A percentile compares a stretch with the other conserved stretches of the same genome.
Evolutionary conservation across 306 rosid species (phyloP).

Genomic region (Quillaja saponaria): DNA sequence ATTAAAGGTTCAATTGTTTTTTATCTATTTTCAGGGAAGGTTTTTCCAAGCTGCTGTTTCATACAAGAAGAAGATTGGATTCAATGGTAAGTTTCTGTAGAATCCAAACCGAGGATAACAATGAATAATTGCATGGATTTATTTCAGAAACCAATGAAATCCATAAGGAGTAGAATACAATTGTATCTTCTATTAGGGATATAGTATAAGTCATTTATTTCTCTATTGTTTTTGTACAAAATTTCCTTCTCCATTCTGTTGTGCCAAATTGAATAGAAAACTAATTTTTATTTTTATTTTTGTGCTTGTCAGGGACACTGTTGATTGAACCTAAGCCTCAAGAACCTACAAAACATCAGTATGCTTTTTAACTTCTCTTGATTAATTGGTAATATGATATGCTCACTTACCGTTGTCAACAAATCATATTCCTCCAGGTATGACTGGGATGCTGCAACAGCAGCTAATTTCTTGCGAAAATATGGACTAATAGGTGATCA

Average conservation of each 20-base stretch:
- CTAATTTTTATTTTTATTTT: conserved; percentile 4
- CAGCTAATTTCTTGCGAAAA: conserved; percentile 84
- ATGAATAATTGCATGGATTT: background rate
- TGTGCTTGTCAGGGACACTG: conserved; percentile 63
- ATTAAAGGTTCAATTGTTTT: conserved; percentile 2
- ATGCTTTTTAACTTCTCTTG: conserved; percentile 20
- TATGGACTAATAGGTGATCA: conserved; percentile 72
- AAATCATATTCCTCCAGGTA: conserved; percentile 56
- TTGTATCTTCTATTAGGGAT: background rate
- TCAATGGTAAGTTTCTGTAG: conserved; percentile 56
- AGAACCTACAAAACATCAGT: conserved; percentile 99
- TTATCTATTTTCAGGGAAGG: conserved; percentile 62
- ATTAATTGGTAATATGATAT: conserved; percentile 24
- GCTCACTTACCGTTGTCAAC: conserved; percentile 7
- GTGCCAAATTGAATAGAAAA: conserved; percentile 1
- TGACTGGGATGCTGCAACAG: conserved; percentile 99
- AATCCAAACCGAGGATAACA: background rate
- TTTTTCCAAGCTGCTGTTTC: conserved; percentile 84
- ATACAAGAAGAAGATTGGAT: conserved; percentile 92
- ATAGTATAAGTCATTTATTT: background rate
- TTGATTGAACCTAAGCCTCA: conserved; percentile 97
- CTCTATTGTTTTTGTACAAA: background rate
- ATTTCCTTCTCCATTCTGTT: background rate
- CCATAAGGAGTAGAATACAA: background rate
- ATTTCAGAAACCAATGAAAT: conserved; percentile 15